Percentiles rank a stretch among this genome's conserved stretches.
Conservation (phyloP, 257 asterid species). For the Nicotiana tomentosiformis region DNA sequence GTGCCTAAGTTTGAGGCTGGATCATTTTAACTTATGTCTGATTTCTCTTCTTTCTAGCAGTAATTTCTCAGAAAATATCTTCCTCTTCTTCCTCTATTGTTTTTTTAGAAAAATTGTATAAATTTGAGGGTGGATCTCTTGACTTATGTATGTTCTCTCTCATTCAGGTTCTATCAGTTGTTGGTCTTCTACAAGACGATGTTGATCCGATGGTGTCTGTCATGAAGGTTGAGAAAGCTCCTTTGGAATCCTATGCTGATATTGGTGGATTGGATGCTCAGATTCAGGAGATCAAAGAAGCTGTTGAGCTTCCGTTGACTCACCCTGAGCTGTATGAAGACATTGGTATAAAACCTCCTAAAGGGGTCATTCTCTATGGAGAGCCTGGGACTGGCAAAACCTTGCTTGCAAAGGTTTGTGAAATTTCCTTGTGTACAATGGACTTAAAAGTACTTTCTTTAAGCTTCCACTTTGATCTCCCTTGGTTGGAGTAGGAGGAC, state of each 20-base stretch:
- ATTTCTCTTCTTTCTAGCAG: background rate
- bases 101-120: background rate
- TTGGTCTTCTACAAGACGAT: constrained; percentile 91
- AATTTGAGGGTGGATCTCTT: background rate
- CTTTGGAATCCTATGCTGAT: constrained; percentile 88
- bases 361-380: constrained; percentile 92
- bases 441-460: background rate
- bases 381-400: constrained; percentile 98
- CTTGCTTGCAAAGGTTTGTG: constrained; percentile 83
- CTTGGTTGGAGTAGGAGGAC: background rate
- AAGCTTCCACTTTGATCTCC: background rate
- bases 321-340: constrained; percentile 59
- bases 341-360: constrained; percentile 78
- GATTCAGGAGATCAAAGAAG: constrained; percentile 55
- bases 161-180: constrained; percentile 85
- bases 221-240: constrained; percentile 99
- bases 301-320: constrained; percentile 51
- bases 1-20: background rate
- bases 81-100: background rate
- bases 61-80: background rate
- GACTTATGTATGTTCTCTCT: background rate
- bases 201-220: constrained; percentile 97
- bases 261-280: constrained; percentile 52
- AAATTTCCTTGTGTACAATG: background rate
- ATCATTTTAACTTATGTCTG: background rate